These are phyloP conservation scores for Alternaria brassicae DNA, from an alignment of 2,329 filamentous ascomycete genomes.

Conservation along the genomic window DNA sequence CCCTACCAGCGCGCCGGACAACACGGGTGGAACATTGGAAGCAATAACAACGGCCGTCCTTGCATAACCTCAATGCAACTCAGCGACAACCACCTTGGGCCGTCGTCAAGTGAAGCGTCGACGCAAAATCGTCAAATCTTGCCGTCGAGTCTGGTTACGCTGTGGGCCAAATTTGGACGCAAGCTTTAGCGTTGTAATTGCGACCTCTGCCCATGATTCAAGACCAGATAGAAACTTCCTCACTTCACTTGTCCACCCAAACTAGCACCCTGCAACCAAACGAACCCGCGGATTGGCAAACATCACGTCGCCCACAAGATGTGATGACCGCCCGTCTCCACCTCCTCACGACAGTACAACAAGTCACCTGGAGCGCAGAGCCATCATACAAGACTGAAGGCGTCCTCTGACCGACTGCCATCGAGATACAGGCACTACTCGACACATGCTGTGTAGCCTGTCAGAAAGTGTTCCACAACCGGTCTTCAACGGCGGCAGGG, in stretches of 20 bases:
- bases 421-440: constrained; percentile 30
- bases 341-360: constrained; percentile 12
- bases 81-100: constrained; percentile 17
- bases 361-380: constrained; percentile 16
- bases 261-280: constrained; percentile 1
- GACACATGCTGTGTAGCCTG: constrained; percentile 38
- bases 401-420: constrained; percentile 16
- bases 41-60: constrained; percentile 30
- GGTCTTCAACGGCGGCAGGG: constrained; percentile 38
- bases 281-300: constrained; percentile 10
- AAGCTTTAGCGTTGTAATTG: constrained; percentile 17
- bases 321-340: constrained; percentile 19
- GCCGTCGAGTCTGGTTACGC: constrained; percentile 5
- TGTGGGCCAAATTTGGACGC: constrained; percentile 12
- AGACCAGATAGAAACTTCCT: constrained; percentile 6
- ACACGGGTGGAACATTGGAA: constrained; percentile 41
- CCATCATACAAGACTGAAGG: constrained; percentile 27
- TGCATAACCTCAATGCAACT: constrained; percentile 30
- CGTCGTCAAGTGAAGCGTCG: constrained; percentile 27
- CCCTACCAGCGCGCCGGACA: constrained; percentile 27
- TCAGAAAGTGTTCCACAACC: constrained; percentile 35
- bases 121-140: constrained; percentile 10
- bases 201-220: constrained; percentile 15
- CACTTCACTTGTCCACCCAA: constrained; percentile 8
- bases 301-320: constrained; percentile 7